These are phyloP conservation scores for Fusarium subglutinans DNA, from an alignment of 2,329 filamentous ascomycete genomes.

Conservation along the genomic window DNA sequence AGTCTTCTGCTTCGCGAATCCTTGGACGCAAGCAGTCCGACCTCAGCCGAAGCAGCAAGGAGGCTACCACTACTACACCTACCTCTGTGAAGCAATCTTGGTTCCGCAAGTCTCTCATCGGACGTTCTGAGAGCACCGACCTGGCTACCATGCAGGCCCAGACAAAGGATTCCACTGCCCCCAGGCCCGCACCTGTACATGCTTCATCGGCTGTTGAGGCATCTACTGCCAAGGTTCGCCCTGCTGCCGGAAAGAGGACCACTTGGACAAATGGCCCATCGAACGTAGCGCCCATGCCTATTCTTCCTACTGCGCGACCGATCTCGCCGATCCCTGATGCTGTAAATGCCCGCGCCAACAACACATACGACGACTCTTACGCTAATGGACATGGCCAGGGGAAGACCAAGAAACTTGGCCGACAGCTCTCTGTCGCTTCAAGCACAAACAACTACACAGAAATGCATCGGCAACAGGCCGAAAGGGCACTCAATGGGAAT, in stretches of 20 bases:
- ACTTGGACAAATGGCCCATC: constrained; percentile 90
- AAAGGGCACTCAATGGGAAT: constrained; percentile 87
- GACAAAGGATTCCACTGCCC: constrained; percentile 57
- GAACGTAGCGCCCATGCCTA: constrained; percentile 90
- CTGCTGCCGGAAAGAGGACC: constrained; percentile 78
- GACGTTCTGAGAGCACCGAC: constrained; percentile 75
- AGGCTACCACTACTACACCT: constrained; percentile 64
- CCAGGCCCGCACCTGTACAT: constrained; percentile 57
- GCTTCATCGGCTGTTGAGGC: constrained; percentile 50
- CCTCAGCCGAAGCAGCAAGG: constrained; percentile 73
- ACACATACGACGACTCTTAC: constrained; percentile 62
- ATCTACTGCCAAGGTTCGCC: constrained; percentile 46
- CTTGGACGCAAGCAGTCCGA: constrained; percentile 92
- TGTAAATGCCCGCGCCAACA: constrained; percentile 87
- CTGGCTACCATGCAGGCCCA: constrained; percentile 59
- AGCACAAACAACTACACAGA: constrained; percentile 94
- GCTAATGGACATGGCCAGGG: constrained; percentile 60
- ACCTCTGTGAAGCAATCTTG: constrained; percentile 88
- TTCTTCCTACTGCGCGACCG: constrained; percentile 91
- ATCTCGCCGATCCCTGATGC: constrained; percentile 97
- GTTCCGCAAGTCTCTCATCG: constrained; percentile 95
- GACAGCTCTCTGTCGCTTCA: constrained; percentile 91
- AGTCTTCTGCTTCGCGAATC: constrained; percentile 84
- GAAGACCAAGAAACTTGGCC: constrained; percentile 90
- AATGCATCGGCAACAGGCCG: constrained; percentile 87